Conservation (phyloP, 495 filamentous ascomycete genomes). For the Aspergillus diversus region DNA sequence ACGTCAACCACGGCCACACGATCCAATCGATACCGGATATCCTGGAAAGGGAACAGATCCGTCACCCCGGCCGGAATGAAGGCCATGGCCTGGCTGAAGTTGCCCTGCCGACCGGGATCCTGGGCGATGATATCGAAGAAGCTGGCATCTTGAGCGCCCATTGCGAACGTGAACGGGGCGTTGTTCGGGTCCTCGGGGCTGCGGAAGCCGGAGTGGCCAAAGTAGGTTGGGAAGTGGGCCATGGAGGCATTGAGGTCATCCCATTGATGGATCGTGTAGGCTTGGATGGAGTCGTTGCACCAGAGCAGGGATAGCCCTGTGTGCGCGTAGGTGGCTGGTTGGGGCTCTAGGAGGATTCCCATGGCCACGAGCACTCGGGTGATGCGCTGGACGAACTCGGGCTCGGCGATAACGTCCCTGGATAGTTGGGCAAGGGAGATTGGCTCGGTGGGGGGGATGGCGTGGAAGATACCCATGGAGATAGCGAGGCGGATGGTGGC, state of each 20-base stretch:
- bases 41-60: neutral
- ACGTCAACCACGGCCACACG: neutral
- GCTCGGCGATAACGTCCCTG: neutral
- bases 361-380: neutral
- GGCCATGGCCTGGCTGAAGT: neutral
- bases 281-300: neutral
- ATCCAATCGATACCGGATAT: neutral
- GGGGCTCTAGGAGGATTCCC: neutral
- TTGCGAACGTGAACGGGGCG: neutral
- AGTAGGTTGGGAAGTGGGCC: neutral
- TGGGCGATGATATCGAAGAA: neutral
- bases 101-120: neutral
- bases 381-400: neutral
- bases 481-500: neutral
- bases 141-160: neutral
- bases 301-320: neutral
- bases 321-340: neutral
- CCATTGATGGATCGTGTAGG: neutral
- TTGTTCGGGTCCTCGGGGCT: neutral
- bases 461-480: neutral
- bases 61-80: neutral
- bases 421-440: neutral
- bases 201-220: neutral
- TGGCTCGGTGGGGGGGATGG: neutral
- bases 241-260: neutral